Conservation (phyloP, 2,329 filamentous ascomycete species). For the Aureobasidium sp. region DNA sequence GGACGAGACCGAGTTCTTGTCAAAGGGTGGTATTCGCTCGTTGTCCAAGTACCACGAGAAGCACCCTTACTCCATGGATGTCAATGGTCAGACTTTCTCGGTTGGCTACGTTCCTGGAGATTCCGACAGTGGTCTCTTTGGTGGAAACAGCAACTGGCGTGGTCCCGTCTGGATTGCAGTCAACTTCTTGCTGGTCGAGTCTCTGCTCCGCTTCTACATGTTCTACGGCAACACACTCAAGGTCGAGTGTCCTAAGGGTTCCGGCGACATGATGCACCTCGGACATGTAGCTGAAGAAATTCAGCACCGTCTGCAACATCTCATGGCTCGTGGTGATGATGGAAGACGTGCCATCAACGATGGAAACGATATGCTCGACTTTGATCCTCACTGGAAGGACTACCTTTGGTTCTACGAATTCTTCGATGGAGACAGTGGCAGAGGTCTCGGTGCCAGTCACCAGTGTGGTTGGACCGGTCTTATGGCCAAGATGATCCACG, state of each 20-base stretch:
- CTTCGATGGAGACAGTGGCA: conserved; percentile 86
- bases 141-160: conserved; percentile 97
- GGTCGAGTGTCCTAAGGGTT: conserved; percentile 89
- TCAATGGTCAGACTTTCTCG: conserved; percentile 81
- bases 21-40: conserved; percentile 82
- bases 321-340: conserved; percentile 77
- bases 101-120: conserved; percentile 92
- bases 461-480: conserved; percentile 96
- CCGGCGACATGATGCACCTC: conserved; percentile 89
- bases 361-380: conserved; percentile 78
- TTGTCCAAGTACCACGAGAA: conserved; percentile 87
- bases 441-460: conserved; percentile 83
- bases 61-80: conserved; percentile 87
- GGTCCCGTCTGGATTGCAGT: conserved; percentile 91
- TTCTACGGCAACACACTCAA: conserved; percentile 86
- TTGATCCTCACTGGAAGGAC: conserved; percentile 87
- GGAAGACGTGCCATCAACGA: conserved; percentile 83
- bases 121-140: conserved; percentile 89
- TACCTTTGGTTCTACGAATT: conserved; percentile 96
- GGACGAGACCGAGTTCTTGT: conserved; percentile 87
- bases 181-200: conserved; percentile 90
- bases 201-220: conserved; percentile 89
- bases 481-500: conserved; percentile 94
- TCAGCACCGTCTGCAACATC: conserved; percentile 86
- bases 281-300: conserved; percentile 92